Conservation (phyloP, 1,139 yeast genomes). For the Magnusiomyces starmeri region DNA sequence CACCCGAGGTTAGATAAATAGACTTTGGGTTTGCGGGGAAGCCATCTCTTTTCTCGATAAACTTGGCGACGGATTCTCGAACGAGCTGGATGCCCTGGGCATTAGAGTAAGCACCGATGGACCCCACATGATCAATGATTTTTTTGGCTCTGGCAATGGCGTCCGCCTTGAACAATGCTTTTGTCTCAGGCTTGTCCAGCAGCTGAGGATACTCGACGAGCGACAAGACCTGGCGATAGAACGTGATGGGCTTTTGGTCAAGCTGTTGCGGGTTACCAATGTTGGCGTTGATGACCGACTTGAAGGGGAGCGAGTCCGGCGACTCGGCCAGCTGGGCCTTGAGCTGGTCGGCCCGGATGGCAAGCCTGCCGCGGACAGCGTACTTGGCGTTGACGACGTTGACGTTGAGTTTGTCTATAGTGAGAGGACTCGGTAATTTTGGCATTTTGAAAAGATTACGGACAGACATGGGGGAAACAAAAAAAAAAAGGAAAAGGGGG, state of each 20-base stretch:
- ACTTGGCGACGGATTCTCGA: conserved; percentile 72
- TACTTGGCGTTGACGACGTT: conserved; percentile 78
- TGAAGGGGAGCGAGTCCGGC: conserved; percentile 66
- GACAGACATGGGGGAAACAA: background rate
- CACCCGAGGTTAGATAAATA: conserved; percentile 85
- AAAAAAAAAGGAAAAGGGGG: background rate
- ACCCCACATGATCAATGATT: conserved; percentile 57
- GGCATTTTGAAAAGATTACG: background rate
- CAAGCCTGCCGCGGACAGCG: conserved; percentile 91
- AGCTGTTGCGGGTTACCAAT: conserved; percentile 97
- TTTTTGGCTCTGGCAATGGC: conserved; percentile 61
- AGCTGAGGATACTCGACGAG: conserved; percentile 78
- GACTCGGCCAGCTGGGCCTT: conserved; percentile 45
- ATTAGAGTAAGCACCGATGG: conserved; percentile 90
- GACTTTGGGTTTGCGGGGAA: conserved; percentile 60
- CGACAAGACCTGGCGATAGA: conserved; percentile 85
- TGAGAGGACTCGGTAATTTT: conserved; percentile 14
- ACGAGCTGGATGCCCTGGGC: conserved; percentile 78
- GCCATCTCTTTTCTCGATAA: conserved; percentile 64
- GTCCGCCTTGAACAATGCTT: conserved; percentile 52
- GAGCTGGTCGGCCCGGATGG: conserved; percentile 87
- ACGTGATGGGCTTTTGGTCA: conserved; percentile 90
- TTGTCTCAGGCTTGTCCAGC: conserved; percentile 36
- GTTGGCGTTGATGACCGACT: conserved; percentile 74
- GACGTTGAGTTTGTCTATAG: conserved; percentile 54